Evolutionary conservation across 495 filamentous ascomycete species (phyloP).

Genomic region (Daldinia grandis): DNA sequence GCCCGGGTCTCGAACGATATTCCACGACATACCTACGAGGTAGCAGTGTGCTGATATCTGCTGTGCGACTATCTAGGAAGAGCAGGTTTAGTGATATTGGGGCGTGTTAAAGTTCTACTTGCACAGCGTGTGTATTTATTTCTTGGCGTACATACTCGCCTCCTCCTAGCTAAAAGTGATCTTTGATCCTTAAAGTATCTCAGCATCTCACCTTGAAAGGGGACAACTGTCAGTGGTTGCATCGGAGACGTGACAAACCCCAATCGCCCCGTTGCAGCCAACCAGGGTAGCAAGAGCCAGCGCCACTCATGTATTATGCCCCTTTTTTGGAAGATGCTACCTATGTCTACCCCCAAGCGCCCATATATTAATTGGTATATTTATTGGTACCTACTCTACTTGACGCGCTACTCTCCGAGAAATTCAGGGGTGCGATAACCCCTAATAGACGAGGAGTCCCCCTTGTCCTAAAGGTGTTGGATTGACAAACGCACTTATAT

Average conservation of each 20-base stretch:
- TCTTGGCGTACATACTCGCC: conserved; percentile 4
- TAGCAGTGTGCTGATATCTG: conserved; percentile 12
- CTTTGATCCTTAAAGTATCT: conserved; percentile 13
- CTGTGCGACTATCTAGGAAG: conserved; percentile 13
- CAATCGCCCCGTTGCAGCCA: conserved; percentile 22
- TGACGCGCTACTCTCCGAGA: neutral
- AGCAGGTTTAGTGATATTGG: conserved; percentile 7
- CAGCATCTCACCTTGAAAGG: conserved; percentile 6
- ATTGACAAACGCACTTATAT: neutral
- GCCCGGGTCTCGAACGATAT: neutral
- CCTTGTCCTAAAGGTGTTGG: neutral
- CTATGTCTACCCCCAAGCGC: neutral
- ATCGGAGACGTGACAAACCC: conserved; percentile 19
- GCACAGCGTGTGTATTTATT: conserved; percentile 1
- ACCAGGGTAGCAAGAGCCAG: neutral
- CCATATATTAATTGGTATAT: neutral
- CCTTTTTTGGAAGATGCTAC: neutral
- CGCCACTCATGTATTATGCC: neutral
- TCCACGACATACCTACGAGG: conserved; percentile 4
- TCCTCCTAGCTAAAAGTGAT: neutral
- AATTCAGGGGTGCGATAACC: neutral
- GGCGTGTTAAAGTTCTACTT: conserved; percentile 8
- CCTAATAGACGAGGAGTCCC: neutral
- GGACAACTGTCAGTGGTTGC: conserved; percentile 30
- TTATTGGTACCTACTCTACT: neutral